Conservation (phyloP, 2,329 filamentous ascomycete genomes). For the Xylaria polymorpha region DNA sequence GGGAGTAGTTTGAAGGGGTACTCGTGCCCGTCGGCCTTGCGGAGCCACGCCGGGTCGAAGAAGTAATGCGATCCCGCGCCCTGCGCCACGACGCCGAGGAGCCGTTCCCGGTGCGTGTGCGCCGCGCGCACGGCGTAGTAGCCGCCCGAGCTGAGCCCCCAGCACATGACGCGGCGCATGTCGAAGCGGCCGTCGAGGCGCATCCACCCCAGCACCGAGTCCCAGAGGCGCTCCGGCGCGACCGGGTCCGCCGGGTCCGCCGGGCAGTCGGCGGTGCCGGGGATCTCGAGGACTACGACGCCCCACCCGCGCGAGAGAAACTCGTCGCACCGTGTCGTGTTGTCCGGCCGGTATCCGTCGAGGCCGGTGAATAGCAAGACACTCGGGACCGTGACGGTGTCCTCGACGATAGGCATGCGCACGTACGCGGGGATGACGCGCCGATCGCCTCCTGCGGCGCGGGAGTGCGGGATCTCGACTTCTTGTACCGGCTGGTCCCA, state of each 20-base stretch:
- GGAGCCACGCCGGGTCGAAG: constrained; percentile 69
- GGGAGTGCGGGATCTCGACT: constrained; percentile 68
- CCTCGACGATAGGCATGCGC: constrained; percentile 69
- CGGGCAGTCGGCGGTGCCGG: constrained; percentile 75
- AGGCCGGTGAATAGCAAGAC: constrained; percentile 71
- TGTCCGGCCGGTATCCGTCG: constrained; percentile 72
- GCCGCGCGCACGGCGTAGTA: constrained; percentile 77
- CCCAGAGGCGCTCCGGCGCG: constrained; percentile 71
- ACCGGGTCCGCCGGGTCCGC: constrained; percentile 70
- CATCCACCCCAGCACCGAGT: constrained; percentile 71
- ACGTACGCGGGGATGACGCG: constrained; percentile 72
- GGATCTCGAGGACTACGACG: constrained; percentile 71
- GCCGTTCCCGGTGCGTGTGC: constrained; percentile 68
- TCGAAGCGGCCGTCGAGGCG: constrained; percentile 61
- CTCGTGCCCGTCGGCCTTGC: constrained; percentile 72
- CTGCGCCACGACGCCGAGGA: constrained; percentile 70
- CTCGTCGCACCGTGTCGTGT: constrained; percentile 69
- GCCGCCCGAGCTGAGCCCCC: constrained; percentile 74
- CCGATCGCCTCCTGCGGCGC: constrained; percentile 63
- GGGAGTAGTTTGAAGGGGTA: constrained; percentile 70
- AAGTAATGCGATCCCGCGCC: constrained; percentile 73
- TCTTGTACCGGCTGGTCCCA: constrained; percentile 72
- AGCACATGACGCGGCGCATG: constrained; percentile 66
- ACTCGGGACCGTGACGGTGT: too few relatives aligned
- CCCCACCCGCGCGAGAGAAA: constrained; percentile 73